Evolutionary conservation across 805 yeast genomes (phyloP).

Genomic region (Metschnikowia kofuensis): DNA sequence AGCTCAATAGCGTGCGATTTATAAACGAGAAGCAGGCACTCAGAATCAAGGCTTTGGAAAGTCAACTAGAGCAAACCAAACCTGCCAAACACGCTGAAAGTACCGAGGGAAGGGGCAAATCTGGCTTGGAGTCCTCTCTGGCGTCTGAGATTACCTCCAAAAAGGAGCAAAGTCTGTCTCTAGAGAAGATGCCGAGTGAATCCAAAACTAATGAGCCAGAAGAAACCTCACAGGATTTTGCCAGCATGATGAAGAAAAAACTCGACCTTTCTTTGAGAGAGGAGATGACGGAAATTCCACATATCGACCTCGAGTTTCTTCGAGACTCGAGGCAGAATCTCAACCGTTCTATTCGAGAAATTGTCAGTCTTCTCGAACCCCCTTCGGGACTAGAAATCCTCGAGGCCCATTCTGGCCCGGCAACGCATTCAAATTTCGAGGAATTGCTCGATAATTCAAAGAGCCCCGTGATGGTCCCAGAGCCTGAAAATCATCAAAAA

Average conservation of each 20-base stretch:
- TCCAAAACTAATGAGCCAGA: background rate
- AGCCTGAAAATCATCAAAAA: background rate
- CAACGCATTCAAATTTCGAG: constrained; percentile 6
- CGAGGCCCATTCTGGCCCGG: constrained; percentile 2
- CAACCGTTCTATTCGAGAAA: constrained; percentile 15
- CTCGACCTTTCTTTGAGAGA: background rate
- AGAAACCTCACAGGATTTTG: background rate
- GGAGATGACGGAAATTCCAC: constrained; percentile 10
- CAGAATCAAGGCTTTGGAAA: constrained; percentile 39
- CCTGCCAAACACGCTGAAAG: background rate
- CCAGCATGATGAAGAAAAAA: background rate
- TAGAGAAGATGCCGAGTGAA: background rate
- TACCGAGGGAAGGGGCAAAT: background rate
- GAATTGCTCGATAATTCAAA: constrained; percentile 12
- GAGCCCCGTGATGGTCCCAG: constrained; percentile 3
- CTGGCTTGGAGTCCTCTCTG: background rate
- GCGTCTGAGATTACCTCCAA: background rate
- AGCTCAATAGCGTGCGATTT: constrained; percentile 43
- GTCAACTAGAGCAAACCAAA: constrained; percentile 10
- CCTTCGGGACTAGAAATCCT: constrained; percentile 10
- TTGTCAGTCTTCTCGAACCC: constrained; percentile 16
- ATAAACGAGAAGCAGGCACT: constrained; percentile 40
- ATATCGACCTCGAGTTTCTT: constrained; percentile 15
- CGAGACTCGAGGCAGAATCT: constrained; percentile 15
- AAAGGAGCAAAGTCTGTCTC: background rate